Percentiles rank a stretch among this genome's conserved stretches.
phyloP scores from a whole-genome alignment of 345 rosid species.

The Citrus trifoliata region DNA sequence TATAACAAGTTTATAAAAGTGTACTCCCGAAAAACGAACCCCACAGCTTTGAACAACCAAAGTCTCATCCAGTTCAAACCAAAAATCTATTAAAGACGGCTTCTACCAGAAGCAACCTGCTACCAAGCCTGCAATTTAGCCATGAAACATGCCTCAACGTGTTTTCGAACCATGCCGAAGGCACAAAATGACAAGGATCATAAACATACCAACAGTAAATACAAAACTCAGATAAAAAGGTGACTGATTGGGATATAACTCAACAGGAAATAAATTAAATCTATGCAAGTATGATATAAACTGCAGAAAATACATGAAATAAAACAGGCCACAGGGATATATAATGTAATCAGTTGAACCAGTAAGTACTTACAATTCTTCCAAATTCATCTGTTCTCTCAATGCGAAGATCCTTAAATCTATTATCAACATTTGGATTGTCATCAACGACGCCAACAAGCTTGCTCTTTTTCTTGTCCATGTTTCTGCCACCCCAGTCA shows the following conservation, averaged over 20 bases:
- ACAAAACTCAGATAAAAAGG: background rate
- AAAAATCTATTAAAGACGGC: too few relatives aligned
- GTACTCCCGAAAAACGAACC: too few relatives aligned
- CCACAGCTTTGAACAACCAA: too few relatives aligned
- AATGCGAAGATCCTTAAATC: slow-evolving; percentile 72
- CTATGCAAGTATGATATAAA: background rate
- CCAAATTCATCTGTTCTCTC: slow-evolving; percentile 98
- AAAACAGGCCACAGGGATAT: background rate
- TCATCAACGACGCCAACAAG: slow-evolving; percentile 73
- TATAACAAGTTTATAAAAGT: background rate
- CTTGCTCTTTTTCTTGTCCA: slow-evolving; percentile 99
- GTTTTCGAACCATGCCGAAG: background rate
- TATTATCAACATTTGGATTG: slow-evolving; percentile 31
- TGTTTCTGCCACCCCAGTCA: slow-evolving; percentile 98
- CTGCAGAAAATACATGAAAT: background rate
- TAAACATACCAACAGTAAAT: background rate
- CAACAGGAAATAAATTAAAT: background rate
- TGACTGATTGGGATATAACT: background rate
- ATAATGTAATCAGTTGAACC: background rate
- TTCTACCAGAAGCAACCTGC: too few relatives aligned
- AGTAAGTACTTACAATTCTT: slow-evolving; percentile 66
- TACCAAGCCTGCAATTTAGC: too few relatives aligned
- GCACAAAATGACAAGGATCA: background rate
- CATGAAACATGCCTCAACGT: too few relatives aligned
- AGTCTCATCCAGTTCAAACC: too few relatives aligned